These are phyloP conservation scores for Garcia nutans DNA, from an alignment of 345 rosid genomes.

Conservation along the genomic window DNA sequence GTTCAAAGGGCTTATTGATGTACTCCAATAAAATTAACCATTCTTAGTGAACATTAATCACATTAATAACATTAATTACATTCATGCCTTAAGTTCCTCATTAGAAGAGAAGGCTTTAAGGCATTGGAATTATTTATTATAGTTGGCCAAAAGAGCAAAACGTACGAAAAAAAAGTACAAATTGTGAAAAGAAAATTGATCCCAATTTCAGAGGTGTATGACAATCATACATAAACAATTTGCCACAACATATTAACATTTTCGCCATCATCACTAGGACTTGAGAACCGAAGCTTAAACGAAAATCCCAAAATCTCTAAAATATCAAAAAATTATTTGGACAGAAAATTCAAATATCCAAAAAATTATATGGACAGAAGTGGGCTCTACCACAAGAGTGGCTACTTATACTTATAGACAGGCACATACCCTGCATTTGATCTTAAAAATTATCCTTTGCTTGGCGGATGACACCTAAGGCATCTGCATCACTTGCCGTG, in stretches of 20 bases:
- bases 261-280: neutral
- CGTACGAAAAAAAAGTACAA: no score
- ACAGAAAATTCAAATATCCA: neutral
- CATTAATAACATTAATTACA: no score
- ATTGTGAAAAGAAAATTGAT: no score
- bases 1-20: no score
- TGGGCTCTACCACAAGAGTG: neutral
- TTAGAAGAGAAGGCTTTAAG: no score
- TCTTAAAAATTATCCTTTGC: constrained; percentile 77
- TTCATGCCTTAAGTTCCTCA: no score
- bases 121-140: no score
- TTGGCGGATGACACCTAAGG: constrained; percentile 55
- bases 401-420: constrained; percentile 45
- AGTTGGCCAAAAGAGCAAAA: no score
- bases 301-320: neutral
- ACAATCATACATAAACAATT: neutral
- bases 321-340: neutral
- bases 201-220: no score
- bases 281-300: neutral
- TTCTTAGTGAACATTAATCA: no score
- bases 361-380: constrained; percentile 4
- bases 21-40: no score
- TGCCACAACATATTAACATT: neutral
- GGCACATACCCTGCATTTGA: neutral
- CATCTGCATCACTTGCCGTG: constrained; percentile 67